Evolutionary conservation across 257 asterid species (phyloP).

Genomic region (Salvia splendens): DNA sequence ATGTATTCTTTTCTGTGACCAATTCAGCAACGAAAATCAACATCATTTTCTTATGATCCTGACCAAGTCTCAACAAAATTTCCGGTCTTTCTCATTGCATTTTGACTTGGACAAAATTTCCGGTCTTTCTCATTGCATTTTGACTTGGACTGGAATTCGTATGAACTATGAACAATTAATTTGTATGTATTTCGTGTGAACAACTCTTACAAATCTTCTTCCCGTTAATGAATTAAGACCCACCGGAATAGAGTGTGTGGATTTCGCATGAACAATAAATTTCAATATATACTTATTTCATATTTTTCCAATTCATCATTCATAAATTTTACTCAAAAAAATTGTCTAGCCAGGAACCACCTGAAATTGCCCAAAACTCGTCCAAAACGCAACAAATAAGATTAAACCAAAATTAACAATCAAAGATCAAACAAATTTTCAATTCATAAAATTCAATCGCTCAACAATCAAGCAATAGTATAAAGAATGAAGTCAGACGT

Average conservation of each 20-base stretch:
- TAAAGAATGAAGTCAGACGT: constrained; percentile 61
- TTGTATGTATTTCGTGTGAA: neutral
- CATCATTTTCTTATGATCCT: neutral
- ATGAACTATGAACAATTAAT: too few species aligned
- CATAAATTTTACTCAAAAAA: neutral
- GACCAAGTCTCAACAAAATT: neutral
- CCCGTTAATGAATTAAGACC: neutral
- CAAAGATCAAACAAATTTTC: neutral
- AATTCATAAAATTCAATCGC: neutral
- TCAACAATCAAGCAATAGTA: constrained; percentile 34
- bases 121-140: too few species aligned
- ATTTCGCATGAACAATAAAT: neutral
- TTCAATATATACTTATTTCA: neutral
- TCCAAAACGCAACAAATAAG: neutral
- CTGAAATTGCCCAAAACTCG: neutral
- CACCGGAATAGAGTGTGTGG: neutral
- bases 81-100: too few species aligned
- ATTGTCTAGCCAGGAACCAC: too few species aligned
- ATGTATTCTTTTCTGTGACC: neutral
- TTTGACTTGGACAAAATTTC: neutral
- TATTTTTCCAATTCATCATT: neutral
- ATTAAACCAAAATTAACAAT: neutral
- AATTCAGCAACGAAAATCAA: neutral
- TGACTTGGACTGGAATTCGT: too few species aligned
- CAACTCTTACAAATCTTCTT: neutral